Percentiles rank a stretch among this genome's conserved stretches.
Conservation (phyloP, 2,329 filamentous ascomycete genomes). For the Chalaropsis ovoidea region DNA sequence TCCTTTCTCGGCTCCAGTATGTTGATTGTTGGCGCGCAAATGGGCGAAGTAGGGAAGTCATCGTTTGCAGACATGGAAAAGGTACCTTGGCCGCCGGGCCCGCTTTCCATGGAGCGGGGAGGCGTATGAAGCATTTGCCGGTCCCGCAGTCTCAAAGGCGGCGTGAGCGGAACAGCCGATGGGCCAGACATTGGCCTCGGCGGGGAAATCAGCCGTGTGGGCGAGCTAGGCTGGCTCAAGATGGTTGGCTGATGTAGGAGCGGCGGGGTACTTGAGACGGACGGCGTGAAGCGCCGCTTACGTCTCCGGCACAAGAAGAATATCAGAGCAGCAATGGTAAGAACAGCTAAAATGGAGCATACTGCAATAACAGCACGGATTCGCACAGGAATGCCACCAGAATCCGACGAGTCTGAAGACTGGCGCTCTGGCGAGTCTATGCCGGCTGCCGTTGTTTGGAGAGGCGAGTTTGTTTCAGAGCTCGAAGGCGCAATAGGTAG, state of each 20-base stretch:
- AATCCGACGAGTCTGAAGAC: background rate
- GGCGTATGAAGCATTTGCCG: conserved; percentile 21
- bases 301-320: conserved; percentile 18
- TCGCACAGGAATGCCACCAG: conserved; percentile 12
- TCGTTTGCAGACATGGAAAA: conserved; percentile 14
- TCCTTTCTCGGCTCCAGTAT: conserved; percentile 19
- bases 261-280: conserved; percentile 15
- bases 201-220: conserved; percentile 10
- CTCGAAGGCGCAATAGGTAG: background rate
- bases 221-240: conserved; percentile 15
- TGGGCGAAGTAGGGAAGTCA: conserved; percentile 19
- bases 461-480: background rate
- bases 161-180: conserved; percentile 8
- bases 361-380: conserved; percentile 22
- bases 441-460: background rate
- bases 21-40: conserved; percentile 20
- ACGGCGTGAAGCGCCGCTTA: conserved; percentile 4
- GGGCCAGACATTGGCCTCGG: conserved; percentile 13
- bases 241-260: conserved; percentile 5
- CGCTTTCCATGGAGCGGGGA: conserved; percentile 22
- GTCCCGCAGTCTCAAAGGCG: conserved; percentile 19
- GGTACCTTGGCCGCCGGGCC: conserved; percentile 17
- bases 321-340: conserved; percentile 15
- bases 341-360: conserved; percentile 17
- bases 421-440: background rate